Evolutionary conservation across 139 green algal genomes (phyloP).

Genomic region (Chlorella sp.): DNA sequence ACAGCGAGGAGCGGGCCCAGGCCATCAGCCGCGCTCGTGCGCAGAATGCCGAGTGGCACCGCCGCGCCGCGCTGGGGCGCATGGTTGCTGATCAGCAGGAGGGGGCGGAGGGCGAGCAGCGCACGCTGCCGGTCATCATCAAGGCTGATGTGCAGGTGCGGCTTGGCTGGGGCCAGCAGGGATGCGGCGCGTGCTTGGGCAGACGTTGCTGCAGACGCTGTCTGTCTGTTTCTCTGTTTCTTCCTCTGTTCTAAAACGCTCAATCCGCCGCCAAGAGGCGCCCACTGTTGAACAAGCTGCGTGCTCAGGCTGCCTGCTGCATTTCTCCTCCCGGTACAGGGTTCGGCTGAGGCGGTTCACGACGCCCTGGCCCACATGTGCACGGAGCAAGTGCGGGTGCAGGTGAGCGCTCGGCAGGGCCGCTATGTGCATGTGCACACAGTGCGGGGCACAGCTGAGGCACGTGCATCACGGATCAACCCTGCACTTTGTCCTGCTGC

Average conservation of each 20-base stretch:
- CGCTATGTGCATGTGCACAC: background rate
- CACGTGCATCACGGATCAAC: background rate
- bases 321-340: constrained; percentile 41
- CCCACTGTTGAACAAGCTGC: too few relatives aligned
- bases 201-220: too few relatives aligned
- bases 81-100: background rate
- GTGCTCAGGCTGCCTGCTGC: background rate
- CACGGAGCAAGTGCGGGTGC: constrained; percentile 36
- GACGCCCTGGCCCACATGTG: constrained; percentile 53
- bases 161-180: too few relatives aligned
- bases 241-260: too few relatives aligned
- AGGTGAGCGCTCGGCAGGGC: constrained; percentile 10
- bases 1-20: constrained; percentile 62
- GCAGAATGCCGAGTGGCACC: constrained; percentile 24
- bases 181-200: too few relatives aligned
- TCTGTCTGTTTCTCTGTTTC: too few relatives aligned
- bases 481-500: background rate
- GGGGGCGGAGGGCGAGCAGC: background rate
- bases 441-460: background rate
- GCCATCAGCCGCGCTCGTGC: constrained; percentile 42
- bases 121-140: constrained; percentile 69
- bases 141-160: constrained; percentile 83
- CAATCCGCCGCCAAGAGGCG: too few relatives aligned
- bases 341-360: constrained; percentile 65
- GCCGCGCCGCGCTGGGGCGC: constrained; percentile 18